phyloP scores from a whole-genome alignment of 441 rosid species.

The Cnidoscolus chayamansa region DNA sequence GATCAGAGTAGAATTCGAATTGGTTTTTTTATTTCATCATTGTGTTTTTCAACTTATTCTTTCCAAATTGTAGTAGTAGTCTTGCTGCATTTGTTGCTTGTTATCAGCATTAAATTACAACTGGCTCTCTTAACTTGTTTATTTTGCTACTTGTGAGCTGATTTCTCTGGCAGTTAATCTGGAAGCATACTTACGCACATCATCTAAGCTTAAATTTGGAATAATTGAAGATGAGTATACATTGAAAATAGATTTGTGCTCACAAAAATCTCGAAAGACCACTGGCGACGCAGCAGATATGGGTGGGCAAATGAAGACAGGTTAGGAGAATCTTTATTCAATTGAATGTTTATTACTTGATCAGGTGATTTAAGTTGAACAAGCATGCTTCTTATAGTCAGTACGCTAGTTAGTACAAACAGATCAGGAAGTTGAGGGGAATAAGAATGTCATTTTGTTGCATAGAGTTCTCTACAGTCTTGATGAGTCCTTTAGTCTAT shows the following conservation, averaged over 20 bases:
- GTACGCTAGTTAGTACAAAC: background rate
- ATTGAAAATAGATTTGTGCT: conserved; percentile 28
- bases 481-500: too few relatives aligned
- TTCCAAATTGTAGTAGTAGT: background rate
- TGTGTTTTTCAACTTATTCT: background rate
- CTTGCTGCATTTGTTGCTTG: background rate
- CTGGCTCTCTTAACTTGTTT: background rate
- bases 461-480: background rate
- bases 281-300: conserved; percentile 48
- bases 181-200: conserved; percentile 63
- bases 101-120: conserved; percentile 2
- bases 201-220: conserved; percentile 78
- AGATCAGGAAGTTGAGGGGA: background rate
- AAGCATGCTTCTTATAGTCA: conserved; percentile 5
- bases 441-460: background rate
- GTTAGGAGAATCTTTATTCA: conserved; percentile 37
- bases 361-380: conserved; percentile 5
- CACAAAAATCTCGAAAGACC: conserved; percentile 40
- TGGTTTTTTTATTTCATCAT: background rate
- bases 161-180: conserved; percentile 58
- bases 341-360: background rate
- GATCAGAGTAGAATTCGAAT: background rate
- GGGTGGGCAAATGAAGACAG: conserved; percentile 65
- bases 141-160: conserved; percentile 10
- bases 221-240: conserved; percentile 60